Base-by-base conservation (phyloP, 2,329 filamentous ascomycete genomes). In the Fusarium brevicatenulatum region DNA sequence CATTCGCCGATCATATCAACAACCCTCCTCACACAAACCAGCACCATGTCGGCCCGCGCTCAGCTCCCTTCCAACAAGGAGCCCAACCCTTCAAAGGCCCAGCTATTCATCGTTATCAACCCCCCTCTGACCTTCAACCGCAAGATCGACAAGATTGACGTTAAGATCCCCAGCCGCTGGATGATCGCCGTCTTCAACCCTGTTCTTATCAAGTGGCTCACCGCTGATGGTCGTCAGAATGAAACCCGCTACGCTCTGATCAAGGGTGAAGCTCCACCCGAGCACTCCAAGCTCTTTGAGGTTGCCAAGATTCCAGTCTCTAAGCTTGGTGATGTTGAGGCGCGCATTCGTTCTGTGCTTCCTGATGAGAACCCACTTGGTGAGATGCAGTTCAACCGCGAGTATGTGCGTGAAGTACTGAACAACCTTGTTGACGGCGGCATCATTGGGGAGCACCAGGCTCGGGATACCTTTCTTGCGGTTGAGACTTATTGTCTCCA, bases 311-410 rank as follows among this genome's bases (percentile, higher is more conserved):
- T 64, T 9, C 37, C 39, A 5, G 7, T 15, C 18, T 18, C 10
- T 19, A 8, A 21, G 7, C 8, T 66, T 12, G 5, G 5, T 5
- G 7, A 23, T 16, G 18, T 62, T 9, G 7, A 47, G 4, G 28
- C 30, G 11, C 8, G n/a, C 2, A 25, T 32, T 37, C n/a, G 25
- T 4, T 30, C 42, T 2, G 21, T 34, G 2, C 8, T 11, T 9
- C 23, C 21, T 0, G 36, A n/a, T 2, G 21, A 46, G 7, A 21
- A 47, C 9, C 23, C 30, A 4, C 7, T 18, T 1, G 44, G 19
- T 6, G 25, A 55, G 23, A 4, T 5, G 5, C 28, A 25, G 15
- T 64, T 43, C 7, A 56, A 37, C 10, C 40, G 34, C 6, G 25
- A 21, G 16, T 55, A 65, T 18, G 46, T 65, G 4, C 23, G 28